These are phyloP conservation scores for Zygotorulaspora sp. DNA, from an alignment of 805 yeast genomes.

Conservation along the genomic window DNA sequence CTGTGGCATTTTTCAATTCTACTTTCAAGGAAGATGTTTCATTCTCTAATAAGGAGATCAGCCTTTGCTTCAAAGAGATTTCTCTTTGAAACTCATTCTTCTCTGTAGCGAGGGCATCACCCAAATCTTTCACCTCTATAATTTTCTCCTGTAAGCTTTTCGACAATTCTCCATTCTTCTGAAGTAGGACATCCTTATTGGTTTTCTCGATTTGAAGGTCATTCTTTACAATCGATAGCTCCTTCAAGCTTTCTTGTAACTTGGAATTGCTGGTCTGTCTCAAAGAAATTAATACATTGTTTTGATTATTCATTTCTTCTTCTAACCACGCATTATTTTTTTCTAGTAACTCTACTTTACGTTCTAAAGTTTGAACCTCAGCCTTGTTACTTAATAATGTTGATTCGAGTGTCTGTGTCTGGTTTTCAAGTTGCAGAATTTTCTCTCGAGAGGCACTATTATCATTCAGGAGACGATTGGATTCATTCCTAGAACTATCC, in stretches of 20 bases:
- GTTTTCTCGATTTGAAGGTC: slow-evolving; percentile 31
- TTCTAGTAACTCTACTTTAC: slow-evolving; percentile 31
- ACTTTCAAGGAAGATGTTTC: slow-evolving; percentile 38
- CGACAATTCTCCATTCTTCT: slow-evolving; percentile 38
- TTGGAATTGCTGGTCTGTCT: slow-evolving; percentile 44
- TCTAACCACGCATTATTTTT: slow-evolving; percentile 35
- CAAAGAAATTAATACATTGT: slow-evolving; percentile 9
- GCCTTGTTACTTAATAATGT: slow-evolving; percentile 30
- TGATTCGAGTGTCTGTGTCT: slow-evolving; percentile 34
- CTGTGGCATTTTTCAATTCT: slow-evolving; percentile 49
- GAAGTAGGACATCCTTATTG: slow-evolving; percentile 32
- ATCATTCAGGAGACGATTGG: slow-evolving; percentile 15
- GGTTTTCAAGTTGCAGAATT: slow-evolving; percentile 38
- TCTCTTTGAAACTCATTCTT: slow-evolving; percentile 54
- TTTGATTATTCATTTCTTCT: slow-evolving; percentile 9
- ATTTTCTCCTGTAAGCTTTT: slow-evolving; percentile 41
- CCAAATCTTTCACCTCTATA: slow-evolving; percentile 44
- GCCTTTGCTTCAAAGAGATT: slow-evolving; percentile 56
- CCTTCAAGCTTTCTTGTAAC: slow-evolving; percentile 58
- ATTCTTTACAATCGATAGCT: slow-evolving; percentile 17
- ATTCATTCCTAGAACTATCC: slow-evolving; percentile 20
- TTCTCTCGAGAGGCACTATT: slow-evolving; percentile 40
- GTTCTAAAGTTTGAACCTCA: slow-evolving; percentile 37
- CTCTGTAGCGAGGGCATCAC: slow-evolving; percentile 40
- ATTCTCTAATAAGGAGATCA: slow-evolving; percentile 44